A percentile compares a stretch with the other conserved stretches of the same genome.
These are phyloP conservation scores for Macrolepiota fuliginosa DNA, from an alignment of 768 basidiomycete species.

Conservation along the genomic window DNA sequence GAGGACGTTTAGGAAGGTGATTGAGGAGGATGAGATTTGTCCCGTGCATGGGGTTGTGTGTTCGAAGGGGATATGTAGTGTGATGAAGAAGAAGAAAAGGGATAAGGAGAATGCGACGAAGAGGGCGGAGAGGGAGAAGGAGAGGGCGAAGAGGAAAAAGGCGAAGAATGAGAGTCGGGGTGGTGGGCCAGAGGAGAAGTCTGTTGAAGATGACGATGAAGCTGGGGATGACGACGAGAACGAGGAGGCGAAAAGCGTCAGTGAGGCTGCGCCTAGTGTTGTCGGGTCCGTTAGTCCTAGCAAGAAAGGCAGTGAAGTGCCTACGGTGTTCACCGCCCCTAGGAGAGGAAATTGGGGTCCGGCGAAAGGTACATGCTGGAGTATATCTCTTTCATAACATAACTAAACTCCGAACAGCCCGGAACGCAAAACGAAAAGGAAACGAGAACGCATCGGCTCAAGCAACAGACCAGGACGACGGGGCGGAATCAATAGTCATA, in stretches of 20 bases:
- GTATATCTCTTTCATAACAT: background rate
- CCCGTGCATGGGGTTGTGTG: slow-evolving; percentile 4
- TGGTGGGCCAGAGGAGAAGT: background rate
- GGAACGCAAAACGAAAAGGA: background rate
- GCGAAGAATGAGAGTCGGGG: background rate
- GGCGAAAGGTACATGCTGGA: background rate
- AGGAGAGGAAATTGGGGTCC: slow-evolving; percentile 10
- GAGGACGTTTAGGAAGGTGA: slow-evolving; percentile 6
- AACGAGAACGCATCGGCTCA: too few relatives aligned
- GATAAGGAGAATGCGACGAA: background rate
- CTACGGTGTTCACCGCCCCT: too few relatives aligned
- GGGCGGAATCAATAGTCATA: background rate
- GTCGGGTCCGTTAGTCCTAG: background rate
- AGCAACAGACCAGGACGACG: background rate
- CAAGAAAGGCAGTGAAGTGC: background rate
- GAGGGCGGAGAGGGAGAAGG: background rate
- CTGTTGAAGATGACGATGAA: background rate
- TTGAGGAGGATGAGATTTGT: slow-evolving; percentile 1
- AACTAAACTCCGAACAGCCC: background rate
- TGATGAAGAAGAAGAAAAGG: slow-evolving; percentile 10
- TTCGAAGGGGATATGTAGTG: slow-evolving; percentile 7
- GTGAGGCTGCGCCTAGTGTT: background rate
- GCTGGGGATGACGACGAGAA: background rate
- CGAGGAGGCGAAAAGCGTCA: background rate
- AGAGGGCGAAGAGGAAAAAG: background rate